A percentile compares a stretch with the other conserved stretches of the same genome.
phyloP scores from a whole-genome alignment of 2,329 filamentous ascomycete genomes.

The Fusarium goolgardi region DNA sequence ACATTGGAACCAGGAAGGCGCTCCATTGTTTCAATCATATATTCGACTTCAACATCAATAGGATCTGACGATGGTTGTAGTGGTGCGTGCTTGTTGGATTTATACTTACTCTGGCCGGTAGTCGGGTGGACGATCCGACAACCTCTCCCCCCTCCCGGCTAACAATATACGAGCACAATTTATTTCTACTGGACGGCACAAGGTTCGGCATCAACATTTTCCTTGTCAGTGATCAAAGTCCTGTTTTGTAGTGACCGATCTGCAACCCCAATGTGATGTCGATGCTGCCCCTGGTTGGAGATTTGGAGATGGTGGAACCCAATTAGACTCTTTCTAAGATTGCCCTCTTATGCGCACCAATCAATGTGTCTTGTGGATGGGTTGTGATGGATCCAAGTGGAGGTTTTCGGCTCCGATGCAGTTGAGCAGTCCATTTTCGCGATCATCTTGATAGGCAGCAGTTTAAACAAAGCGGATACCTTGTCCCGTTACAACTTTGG shows the following conservation, averaged over 20 bases:
- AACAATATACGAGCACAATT: slow-evolving; percentile 1
- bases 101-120: slow-evolving; percentile 14
- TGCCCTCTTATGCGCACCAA: slow-evolving; percentile 31
- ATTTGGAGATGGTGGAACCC: slow-evolving; percentile 6
- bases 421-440: slow-evolving; percentile 7
- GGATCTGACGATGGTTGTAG: not conserved
- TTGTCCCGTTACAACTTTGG: not conserved
- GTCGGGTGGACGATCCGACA: slow-evolving; percentile 16
- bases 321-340: not conserved
- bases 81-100: slow-evolving; percentile 14
- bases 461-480: slow-evolving; percentile 24
- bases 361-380: rapidly evolving
- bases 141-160: slow-evolving; percentile 16
- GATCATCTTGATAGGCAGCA: slow-evolving; percentile 26
- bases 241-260: not conserved
- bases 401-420: not conserved
- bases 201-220: not conserved
- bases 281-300: slow-evolving; percentile 4
- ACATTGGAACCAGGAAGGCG: slow-evolving; percentile 35
- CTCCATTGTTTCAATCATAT: slow-evolving; percentile 16
- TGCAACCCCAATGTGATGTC: slow-evolving; percentile 1
- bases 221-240: not conserved
- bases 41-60: rapidly evolving
- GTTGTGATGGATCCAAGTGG: not conserved
- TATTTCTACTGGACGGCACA: slow-evolving; percentile 7